These are phyloP conservation scores for Knoxdaviesia capensis DNA, from an alignment of 2,329 filamentous ascomycete genomes.

Conservation along the genomic window DNA sequence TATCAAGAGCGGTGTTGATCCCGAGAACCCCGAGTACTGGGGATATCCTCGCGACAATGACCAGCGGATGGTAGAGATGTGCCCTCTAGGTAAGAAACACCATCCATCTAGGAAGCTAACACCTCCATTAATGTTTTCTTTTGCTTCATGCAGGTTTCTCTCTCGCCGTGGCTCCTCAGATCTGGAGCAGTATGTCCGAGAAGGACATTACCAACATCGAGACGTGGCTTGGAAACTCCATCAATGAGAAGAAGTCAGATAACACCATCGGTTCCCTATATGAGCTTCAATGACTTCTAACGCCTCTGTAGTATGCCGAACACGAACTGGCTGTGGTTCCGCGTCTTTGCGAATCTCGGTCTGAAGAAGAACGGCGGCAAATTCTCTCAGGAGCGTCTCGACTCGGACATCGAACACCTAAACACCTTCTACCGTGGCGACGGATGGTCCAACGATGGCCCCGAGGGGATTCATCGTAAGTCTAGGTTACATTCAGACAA, in stretches of 20 bases:
- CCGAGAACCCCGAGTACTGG: conserved; percentile 53
- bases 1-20: conserved; percentile 50
- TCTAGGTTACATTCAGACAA: background rate
- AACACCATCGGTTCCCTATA: background rate
- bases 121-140: background rate
- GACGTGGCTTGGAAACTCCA: conserved; percentile 50
- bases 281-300: conserved; percentile 17
- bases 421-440: conserved; percentile 67
- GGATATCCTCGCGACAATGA: conserved; percentile 57
- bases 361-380: conserved; percentile 54
- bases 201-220: conserved; percentile 46
- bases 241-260: conserved; percentile 52
- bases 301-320: conserved; percentile 42
- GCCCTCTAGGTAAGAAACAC: conserved; percentile 36
- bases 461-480: conserved; percentile 50
- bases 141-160: conserved; percentile 29
- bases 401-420: conserved; percentile 57
- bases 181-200: conserved; percentile 46
- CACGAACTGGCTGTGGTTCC: conserved; percentile 60
- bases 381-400: conserved; percentile 48
- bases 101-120: background rate
- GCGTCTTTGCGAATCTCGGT: conserved; percentile 65
- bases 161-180: conserved; percentile 43
- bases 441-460: conserved; percentile 69
- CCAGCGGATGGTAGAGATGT: conserved; percentile 74